Evolutionary conservation across 176 grass and related monocot species (phyloP).

Genomic region (Carex parvula): DNA sequence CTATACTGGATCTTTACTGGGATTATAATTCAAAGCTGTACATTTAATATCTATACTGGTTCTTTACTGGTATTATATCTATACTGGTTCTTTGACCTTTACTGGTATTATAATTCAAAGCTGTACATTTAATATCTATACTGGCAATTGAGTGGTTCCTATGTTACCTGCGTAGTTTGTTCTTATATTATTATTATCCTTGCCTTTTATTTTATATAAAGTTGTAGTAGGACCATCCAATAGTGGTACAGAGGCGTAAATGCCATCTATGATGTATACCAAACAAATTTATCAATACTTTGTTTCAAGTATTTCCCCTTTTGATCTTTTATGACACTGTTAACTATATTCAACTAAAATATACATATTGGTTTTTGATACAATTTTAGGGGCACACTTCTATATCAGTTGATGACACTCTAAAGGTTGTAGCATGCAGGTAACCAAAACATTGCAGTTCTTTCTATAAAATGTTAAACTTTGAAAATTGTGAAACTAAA

Average conservation of each 20-base stretch:
- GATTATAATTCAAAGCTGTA: neutral
- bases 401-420: conserved; percentile 86
- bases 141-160: neutral
- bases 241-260: neutral
- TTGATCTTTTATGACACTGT: neutral
- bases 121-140: no score
- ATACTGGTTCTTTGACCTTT: neutral
- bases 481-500: neutral
- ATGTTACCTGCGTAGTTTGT: neutral
- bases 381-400: conserved; percentile 61
- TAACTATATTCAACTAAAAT: neutral
- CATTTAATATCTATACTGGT: neutral
- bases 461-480: neutral
- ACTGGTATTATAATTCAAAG: neutral
- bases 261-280: neutral
- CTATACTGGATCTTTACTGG: no score
- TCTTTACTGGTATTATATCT: neutral
- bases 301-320: neutral
- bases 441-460: conserved; percentile 10
- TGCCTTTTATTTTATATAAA: neutral
- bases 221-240: neutral
- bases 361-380: neutral
- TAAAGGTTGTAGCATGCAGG: conserved; percentile 96
- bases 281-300: neutral
- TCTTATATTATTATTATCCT: neutral